phyloP scores from a whole-genome alignment of 1,284 basidiomycete species.

The Ceratobasidium sp. region DNA sequence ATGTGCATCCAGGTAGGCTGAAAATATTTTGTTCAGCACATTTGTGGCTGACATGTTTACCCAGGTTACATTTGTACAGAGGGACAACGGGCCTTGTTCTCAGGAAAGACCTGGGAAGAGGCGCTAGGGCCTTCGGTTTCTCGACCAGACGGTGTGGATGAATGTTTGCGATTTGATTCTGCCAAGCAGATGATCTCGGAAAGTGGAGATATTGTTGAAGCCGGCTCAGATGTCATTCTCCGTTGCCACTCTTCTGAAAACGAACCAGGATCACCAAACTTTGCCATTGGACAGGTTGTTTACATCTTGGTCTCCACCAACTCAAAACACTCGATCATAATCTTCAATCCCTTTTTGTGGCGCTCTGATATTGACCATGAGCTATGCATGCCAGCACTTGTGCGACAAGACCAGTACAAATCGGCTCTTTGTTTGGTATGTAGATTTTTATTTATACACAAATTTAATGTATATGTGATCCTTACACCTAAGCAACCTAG shows the following conservation, averaged over 20 bases:
- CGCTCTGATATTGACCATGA: background rate
- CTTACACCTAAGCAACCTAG: too few relatives aligned
- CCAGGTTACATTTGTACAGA: background rate
- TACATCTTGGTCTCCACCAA: background rate
- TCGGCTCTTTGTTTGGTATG: background rate
- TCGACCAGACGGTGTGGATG: background rate
- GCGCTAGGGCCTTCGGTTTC: background rate
- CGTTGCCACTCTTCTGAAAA: background rate
- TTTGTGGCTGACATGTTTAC: too few relatives aligned
- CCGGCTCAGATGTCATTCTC: background rate
- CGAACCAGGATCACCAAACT: too few relatives aligned
- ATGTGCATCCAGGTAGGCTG: background rate
- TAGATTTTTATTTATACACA: too few relatives aligned
- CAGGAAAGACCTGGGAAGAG: background rate
- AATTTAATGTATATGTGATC: too few relatives aligned
- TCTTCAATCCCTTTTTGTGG: background rate
- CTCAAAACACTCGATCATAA: background rate
- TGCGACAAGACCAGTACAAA: background rate
- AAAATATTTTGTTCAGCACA: too few relatives aligned
- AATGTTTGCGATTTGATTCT: background rate
- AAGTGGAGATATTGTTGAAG: background rate
- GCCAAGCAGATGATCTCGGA: background rate
- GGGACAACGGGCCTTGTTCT: background rate
- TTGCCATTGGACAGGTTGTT: background rate
- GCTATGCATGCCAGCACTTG: background rate